A percentile compares a stretch with the other conserved stretches of the same genome.
phyloP scores from a whole-genome alignment of 2,329 filamentous ascomycete genomes.

The Colletotrichum zoysiae region DNA sequence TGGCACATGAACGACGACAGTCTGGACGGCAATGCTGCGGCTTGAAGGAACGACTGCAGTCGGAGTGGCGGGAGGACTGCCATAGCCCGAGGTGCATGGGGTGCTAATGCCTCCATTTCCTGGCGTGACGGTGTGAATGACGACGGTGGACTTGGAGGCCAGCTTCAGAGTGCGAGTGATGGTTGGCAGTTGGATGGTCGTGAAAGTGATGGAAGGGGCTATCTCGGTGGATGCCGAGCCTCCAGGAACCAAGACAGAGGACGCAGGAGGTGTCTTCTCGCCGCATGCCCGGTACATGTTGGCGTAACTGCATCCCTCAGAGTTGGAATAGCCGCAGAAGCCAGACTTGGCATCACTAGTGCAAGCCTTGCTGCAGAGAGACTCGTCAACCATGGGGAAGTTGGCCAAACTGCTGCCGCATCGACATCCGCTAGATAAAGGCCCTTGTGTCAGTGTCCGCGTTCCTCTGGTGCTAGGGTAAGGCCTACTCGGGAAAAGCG shows the following conservation, averaged over 20 bases:
- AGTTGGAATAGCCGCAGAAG: constrained; percentile 26
- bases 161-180: constrained; percentile 34
- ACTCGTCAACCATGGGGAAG: constrained; percentile 23
- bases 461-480: too few relatives aligned
- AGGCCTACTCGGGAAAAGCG: constrained; percentile 29
- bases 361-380: constrained; percentile 33
- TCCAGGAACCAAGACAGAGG: background rate
- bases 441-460: background rate
- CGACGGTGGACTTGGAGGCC: constrained; percentile 23
- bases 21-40: constrained; percentile 25
- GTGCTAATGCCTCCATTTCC: background rate
- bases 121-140: constrained; percentile 15
- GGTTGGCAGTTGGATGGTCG: constrained; percentile 27
- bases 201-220: constrained; percentile 20
- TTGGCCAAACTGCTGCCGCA: constrained; percentile 33
- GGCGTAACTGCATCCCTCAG: constrained; percentile 23
- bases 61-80: background rate
- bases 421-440: constrained; percentile 26
- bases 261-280: background rate
- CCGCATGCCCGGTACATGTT: constrained; percentile 34
- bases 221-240: background rate
- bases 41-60: background rate
- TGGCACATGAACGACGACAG: constrained; percentile 26
- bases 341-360: constrained; percentile 12
- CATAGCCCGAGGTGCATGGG: constrained; percentile 5